phyloP scores from a whole-genome alignment of 2,329 filamentous ascomycete species.

The Cladosporium sp. region DNA sequence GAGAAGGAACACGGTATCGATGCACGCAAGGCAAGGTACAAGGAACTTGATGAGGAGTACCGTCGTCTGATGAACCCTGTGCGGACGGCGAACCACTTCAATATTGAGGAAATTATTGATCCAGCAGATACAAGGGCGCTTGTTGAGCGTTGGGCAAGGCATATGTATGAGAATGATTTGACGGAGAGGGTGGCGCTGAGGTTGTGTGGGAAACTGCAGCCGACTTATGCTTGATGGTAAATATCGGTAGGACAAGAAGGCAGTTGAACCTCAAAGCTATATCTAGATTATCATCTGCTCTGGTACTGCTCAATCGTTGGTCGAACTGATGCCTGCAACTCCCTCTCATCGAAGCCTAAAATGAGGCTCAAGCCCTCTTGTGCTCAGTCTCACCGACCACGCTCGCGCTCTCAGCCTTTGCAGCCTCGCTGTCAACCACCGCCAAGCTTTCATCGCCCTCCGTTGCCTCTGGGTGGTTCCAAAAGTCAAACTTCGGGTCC shows the following conservation, averaged over 20 bases:
- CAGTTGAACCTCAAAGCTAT: too few species aligned
- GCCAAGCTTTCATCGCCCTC: not conserved
- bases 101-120: slow-evolving; percentile 66
- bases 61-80: slow-evolving; percentile 64
- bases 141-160: slow-evolving; percentile 56
- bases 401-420: not conserved
- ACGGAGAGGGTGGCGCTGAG: slow-evolving; percentile 50
- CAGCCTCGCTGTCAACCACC: not conserved
- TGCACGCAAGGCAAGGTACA: slow-evolving; percentile 51
- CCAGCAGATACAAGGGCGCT: slow-evolving; percentile 59
- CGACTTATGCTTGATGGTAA: slow-evolving; percentile 13
- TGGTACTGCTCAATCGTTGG: too few species aligned
- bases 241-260: not conserved
- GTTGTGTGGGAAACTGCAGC: slow-evolving; percentile 33
- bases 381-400: not conserved
- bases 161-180: slow-evolving; percentile 58
- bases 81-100: slow-evolving; percentile 63
- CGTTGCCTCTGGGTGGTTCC: slow-evolving; percentile 3
- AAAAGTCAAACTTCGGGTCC: slow-evolving; percentile 13
- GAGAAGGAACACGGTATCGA: slow-evolving; percentile 53
- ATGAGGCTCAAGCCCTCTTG: not conserved
- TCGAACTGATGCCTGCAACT: too few species aligned
- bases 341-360: not conserved
- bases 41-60: slow-evolving; percentile 61
- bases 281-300: too few species aligned